Evolutionary conservation across 108 stramenopile species (phyloP).

Genomic region (Chaetoceros tenuissimus): DNA sequence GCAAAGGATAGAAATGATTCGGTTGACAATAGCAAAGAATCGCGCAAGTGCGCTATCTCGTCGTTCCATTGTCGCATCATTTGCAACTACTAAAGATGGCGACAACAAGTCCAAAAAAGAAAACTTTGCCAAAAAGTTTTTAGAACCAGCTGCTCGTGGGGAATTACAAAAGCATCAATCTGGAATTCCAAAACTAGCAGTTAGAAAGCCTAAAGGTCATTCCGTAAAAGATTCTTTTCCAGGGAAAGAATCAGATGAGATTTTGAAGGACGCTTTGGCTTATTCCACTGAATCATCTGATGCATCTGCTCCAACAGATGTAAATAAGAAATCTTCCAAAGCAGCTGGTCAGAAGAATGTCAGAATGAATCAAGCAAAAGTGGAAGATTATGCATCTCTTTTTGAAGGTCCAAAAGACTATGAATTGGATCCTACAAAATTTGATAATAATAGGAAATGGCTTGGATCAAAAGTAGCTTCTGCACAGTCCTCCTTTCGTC

Average conservation of each 20-base stretch:
- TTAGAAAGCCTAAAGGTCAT: conserved; percentile 48
- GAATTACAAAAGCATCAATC: conserved; percentile 32
- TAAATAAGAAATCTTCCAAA: background rate
- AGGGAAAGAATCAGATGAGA: conserved; percentile 9
- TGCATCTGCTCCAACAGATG: conserved; percentile 8
- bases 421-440: conserved; percentile 12
- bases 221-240: conserved; percentile 30
- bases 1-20: no score
- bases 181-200: conserved; percentile 55
- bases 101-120: conserved; percentile 19
- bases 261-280: conserved; percentile 13
- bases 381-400: background rate
- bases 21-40: no score
- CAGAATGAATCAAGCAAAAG: conserved; percentile 9
- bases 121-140: conserved; percentile 24
- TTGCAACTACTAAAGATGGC: background rate
- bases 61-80: no score
- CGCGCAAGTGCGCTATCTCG: no score
- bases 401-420: conserved; percentile 10
- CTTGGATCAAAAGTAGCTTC: background rate
- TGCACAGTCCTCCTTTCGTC: conserved; percentile 19
- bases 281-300: conserved; percentile 10
- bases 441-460: conserved; percentile 10
- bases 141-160: conserved; percentile 38
- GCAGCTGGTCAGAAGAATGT: conserved; percentile 17